Conservation (phyloP, 495 filamentous ascomycete genomes). For the Pyronema omphalodes region DNA sequence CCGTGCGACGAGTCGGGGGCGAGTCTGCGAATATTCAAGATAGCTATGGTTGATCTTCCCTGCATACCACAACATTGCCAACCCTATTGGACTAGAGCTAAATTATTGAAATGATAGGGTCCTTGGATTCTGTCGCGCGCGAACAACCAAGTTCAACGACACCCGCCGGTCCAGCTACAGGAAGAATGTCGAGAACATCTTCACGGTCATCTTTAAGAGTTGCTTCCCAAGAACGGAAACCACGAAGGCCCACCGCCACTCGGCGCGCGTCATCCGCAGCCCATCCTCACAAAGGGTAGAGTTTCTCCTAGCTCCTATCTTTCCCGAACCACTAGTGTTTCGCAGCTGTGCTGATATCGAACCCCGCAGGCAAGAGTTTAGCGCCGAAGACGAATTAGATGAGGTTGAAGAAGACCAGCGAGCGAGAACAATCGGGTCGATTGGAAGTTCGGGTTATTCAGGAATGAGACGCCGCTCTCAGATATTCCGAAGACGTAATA, state of each 20-base stretch:
- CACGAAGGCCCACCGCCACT: constrained; percentile 16
- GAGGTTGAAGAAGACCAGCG: constrained; percentile 52
- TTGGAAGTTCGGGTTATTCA: constrained; percentile 38
- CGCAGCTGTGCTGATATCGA: constrained; percentile 7
- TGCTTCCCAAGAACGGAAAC: constrained; percentile 10
- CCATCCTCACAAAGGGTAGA: constrained; percentile 22
- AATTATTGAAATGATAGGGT: constrained; percentile 1
- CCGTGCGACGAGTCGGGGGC: constrained; percentile 14
- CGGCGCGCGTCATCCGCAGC: constrained; percentile 17
- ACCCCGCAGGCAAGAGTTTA: constrained; percentile 48
- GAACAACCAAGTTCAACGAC: constrained; percentile 7
- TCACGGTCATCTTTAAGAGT: constrained; percentile 4
- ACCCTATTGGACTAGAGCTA: constrained; percentile 2
- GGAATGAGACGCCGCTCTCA: constrained; percentile 49
- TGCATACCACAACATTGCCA: constrained; percentile 1
- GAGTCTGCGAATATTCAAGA: not conserved
- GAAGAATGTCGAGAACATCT: constrained; percentile 4
- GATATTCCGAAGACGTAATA: constrained; percentile 31
- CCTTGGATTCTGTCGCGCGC: constrained; percentile 17
- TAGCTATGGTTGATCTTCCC: constrained; percentile 1
- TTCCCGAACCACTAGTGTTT: constrained; percentile 1
- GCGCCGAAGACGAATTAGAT: constrained; percentile 71
- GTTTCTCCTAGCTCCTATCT: constrained; percentile 5
- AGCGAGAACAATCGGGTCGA: constrained; percentile 8
- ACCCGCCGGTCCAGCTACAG: constrained; percentile 4